A percentile compares a stretch with the other conserved stretches of the same genome.
Conservation (phyloP, 805 yeast genomes). For the Alloascoidea hylecoeti region DNA sequence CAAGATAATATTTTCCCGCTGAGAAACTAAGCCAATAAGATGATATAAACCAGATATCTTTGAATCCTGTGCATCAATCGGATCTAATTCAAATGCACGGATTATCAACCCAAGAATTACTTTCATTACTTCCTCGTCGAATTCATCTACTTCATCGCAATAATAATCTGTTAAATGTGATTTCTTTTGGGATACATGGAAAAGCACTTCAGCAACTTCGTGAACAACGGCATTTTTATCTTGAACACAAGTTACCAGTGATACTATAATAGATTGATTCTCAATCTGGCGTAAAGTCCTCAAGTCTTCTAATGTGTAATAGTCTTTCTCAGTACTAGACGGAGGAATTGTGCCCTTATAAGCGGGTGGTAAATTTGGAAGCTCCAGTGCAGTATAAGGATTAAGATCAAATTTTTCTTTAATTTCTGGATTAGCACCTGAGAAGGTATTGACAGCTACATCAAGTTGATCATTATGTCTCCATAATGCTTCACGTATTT, state of each 20-base stretch:
- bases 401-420: not conserved
- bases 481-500: constrained; percentile 6
- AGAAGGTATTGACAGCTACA: not conserved
- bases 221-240: constrained; percentile 12
- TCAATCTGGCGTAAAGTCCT: not conserved
- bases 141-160: constrained; percentile 18
- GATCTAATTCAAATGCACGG: constrained; percentile 19
- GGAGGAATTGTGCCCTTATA: not conserved
- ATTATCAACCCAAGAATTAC: constrained; percentile 20
- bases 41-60: constrained; percentile 25
- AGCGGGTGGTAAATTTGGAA: not conserved
- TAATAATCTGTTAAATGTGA: constrained; percentile 4
- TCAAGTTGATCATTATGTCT: constrained; percentile 4
- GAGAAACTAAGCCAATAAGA: constrained; percentile 26
- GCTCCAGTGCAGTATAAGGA: not conserved
- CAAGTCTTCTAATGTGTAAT: not conserved
- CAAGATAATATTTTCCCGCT: constrained; percentile 23
- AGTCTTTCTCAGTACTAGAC: not conserved
- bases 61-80: constrained; percentile 12
- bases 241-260: not conserved
- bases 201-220: constrained; percentile 24
- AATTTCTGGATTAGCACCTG: not conserved
- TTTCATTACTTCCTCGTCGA: constrained; percentile 21
- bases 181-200: constrained; percentile 18
- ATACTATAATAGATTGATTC: not conserved